Conservation (phyloP, 305 asterid species). For the Fraxinus latifolia region DNA sequence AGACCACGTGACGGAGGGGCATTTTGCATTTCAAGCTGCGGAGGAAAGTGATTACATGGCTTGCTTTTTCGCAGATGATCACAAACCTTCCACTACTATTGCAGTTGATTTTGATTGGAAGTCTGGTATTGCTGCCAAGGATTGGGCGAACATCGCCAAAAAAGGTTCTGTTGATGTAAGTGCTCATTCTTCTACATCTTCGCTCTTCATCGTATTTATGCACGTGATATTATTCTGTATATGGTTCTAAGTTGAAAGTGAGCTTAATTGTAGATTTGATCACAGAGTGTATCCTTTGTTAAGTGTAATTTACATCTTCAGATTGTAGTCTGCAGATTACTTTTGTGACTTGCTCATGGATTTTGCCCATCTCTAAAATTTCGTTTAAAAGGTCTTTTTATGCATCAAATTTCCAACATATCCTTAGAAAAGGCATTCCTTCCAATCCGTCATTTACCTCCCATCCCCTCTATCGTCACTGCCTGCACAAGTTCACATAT, state of each 20-base stretch:
- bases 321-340: background rate
- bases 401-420: background rate
- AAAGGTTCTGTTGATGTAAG: slow-evolving; percentile 93
- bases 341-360: background rate
- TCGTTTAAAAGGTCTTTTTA: background rate
- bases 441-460: background rate
- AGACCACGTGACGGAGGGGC: slow-evolving; percentile 72
- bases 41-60: slow-evolving; percentile 92
- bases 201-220: background rate
- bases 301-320: background rate
- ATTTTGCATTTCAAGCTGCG: slow-evolving; percentile 76
- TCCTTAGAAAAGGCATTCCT: background rate
- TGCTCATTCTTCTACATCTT: background rate
- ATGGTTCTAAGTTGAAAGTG: background rate
- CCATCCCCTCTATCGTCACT: background rate
- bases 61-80: slow-evolving; percentile 74
- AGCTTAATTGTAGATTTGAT: slow-evolving; percentile 8
- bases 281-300: background rate
- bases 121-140: slow-evolving; percentile 92
- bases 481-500: background rate
- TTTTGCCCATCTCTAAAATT: background rate
- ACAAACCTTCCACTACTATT: slow-evolving; percentile 53
- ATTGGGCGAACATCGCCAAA: slow-evolving; percentile 86
- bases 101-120: slow-evolving; percentile 88
- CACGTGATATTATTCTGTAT: slow-evolving; percentile 4